Conservation (phyloP, 345 rosid species). For the Populus euphratica region DNA sequence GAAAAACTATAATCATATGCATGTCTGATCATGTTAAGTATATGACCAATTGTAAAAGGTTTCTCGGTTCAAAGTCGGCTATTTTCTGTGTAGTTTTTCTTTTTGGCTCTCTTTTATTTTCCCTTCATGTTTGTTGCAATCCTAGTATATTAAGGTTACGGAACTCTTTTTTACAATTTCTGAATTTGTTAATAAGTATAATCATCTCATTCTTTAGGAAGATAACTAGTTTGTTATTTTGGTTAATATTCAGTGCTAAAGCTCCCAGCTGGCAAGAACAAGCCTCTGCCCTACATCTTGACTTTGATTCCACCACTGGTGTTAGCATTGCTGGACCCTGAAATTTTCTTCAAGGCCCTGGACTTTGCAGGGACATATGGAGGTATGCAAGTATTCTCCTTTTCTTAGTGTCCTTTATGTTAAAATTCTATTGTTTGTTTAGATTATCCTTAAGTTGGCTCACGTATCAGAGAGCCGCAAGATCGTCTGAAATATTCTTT, state of each 20-base stretch:
- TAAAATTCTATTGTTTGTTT: not conserved
- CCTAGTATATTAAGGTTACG: not conserved
- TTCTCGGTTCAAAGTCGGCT: not conserved
- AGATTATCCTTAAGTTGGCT: too few relatives aligned
- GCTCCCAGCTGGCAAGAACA: constrained; percentile 56
- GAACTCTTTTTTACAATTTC: not conserved
- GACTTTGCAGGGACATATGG: constrained; percentile 95
- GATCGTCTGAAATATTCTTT: too few relatives aligned
- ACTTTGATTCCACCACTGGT: constrained; percentile 73
- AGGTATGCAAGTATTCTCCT: constrained; percentile 36
- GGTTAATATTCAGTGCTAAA: constrained; percentile 51
- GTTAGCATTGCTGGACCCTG: constrained; percentile 75
- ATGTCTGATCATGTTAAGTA: too few relatives aligned
- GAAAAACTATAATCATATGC: not conserved
- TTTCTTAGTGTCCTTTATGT: not conserved
- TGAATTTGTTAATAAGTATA: not conserved
- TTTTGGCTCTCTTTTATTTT: not conserved
- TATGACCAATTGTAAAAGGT: not conserved
- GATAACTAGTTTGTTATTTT: not conserved
- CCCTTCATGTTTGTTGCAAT: not conserved
- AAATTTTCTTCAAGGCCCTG: constrained; percentile 88
- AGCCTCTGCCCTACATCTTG: constrained; percentile 61
- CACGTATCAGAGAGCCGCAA: too few relatives aligned
- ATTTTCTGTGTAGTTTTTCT: not conserved
- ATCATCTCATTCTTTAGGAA: not conserved